phyloP scores from a whole-genome alignment of 352 stramenopile species.

The Globisporangium emineosum region DNA sequence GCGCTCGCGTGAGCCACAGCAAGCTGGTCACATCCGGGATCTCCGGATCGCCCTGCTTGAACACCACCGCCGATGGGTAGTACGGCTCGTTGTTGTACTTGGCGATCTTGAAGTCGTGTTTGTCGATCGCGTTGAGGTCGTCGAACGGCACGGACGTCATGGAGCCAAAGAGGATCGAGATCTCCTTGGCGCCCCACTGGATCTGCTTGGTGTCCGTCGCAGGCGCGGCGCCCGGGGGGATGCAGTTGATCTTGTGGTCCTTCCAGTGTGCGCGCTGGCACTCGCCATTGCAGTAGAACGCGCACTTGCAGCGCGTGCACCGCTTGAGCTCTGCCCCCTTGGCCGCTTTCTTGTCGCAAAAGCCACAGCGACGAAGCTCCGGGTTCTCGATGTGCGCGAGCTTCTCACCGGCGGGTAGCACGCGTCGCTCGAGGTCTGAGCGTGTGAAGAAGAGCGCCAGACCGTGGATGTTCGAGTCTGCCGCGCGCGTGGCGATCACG shows the following conservation, averaged over 20 bases:
- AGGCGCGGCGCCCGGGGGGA: slow-evolving; percentile 30
- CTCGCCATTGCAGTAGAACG: slow-evolving; percentile 75
- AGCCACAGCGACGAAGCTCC: slow-evolving; percentile 61
- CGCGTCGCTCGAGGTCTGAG: slow-evolving; percentile 67
- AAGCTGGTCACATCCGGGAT: slow-evolving; percentile 61
- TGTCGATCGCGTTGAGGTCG: slow-evolving; percentile 70
- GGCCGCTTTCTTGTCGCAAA: slow-evolving; percentile 74
- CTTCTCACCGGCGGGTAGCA: slow-evolving; percentile 59
- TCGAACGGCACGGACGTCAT: slow-evolving; percentile 77
- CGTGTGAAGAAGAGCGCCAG: slow-evolving; percentile 81
- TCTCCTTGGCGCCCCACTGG: slow-evolving; percentile 77
- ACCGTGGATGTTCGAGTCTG: slow-evolving; percentile 60
- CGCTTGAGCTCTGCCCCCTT: slow-evolving; percentile 61
- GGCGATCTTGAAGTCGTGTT: slow-evolving; percentile 44
- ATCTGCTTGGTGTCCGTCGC: slow-evolving; percentile 43
- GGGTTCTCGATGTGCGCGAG: slow-evolving; percentile 75
- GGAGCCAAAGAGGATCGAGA: slow-evolving; percentile 73
- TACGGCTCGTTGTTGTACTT: slow-evolving; percentile 41
- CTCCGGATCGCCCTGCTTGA: slow-evolving; percentile 66
- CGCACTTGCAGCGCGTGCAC: slow-evolving; percentile 82
- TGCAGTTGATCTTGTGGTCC: slow-evolving; percentile 81
- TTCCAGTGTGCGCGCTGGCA: slow-evolving; percentile 82
- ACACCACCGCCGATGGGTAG: slow-evolving; percentile 71
- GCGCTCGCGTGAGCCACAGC: slow-evolving; percentile 67
- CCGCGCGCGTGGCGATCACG: slow-evolving; percentile 58